Evolutionary conservation across 78 protist species (phyloP), one percentile per base, ranked within the genome.

Genomic region (Anaeramoeba flamelloides): DNA sequence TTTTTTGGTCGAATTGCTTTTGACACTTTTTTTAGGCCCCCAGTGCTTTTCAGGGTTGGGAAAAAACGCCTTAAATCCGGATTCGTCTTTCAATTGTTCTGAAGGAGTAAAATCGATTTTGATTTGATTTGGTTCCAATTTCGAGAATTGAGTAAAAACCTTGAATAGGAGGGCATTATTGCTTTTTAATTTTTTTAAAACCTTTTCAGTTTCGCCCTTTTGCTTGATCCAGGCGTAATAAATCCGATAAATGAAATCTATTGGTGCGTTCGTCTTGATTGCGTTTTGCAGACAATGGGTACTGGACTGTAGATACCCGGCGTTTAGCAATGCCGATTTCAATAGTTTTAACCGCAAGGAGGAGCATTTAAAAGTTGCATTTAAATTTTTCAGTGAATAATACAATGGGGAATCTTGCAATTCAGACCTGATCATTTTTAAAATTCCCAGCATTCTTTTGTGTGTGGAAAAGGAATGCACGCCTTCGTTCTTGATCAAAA

Each of bases 201-300:
- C 8, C 17, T 53, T 53, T 53, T 53, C 34, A 53, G 8, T 17
- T 8, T 26, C 8, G 17, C 17, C 69, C 69, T 53, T 53, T 53
- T 53, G 69, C 69, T 53, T 53, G 17, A 17, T 17, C 69, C 69
- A 53, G 17, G 34, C 8, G 8, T 17, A 26, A 8, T 17, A 53
- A 53, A 53, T 53, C 34, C 17, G 91, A 88, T 88, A 92, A 34
- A 92, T 17, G 75, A 77, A 69, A 2, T 37, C 32, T 12, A 30
- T 38, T 4, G 94, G 94, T 12, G 95, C 93, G 81, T 90, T 79
- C 26, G 96, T 93, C 81, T 93, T 93, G 81, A 93, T 76, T 2
- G 79, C 84, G 4, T 1, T 0, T 33, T 87, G 86, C 3, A 74
- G 76, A 17, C 85, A 80, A 83, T 93, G 96, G 32, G 91, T 81